Evolutionary conservation across 148 eudicot genomes (phyloP).

Genomic region (Vaccinium darrowii): DNA sequence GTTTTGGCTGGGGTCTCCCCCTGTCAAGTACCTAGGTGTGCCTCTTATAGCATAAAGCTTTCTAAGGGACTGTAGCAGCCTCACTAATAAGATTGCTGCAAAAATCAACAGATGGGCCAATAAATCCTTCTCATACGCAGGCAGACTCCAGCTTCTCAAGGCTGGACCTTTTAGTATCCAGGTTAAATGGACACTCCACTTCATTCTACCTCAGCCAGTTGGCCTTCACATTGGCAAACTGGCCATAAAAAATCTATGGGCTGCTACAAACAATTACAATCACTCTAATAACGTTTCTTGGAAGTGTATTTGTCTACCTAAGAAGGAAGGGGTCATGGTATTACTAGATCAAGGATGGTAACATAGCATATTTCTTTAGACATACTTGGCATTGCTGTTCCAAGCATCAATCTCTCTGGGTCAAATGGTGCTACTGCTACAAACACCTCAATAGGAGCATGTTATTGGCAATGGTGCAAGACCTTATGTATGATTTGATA

Average conservation of each 20-base stretch:
- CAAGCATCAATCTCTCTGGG: neutral
- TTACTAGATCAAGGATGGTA: neutral
- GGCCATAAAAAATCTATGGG: neutral
- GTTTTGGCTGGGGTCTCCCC: neutral
- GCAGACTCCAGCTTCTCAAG: neutral
- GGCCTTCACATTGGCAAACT: neutral
- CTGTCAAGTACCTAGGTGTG: neutral
- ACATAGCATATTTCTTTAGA: neutral
- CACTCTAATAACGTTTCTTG: neutral
- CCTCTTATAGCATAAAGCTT: neutral
- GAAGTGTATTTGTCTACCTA: neutral
- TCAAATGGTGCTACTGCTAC: conserved; percentile 6
- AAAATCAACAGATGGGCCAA: neutral
- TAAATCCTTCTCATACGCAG: neutral
- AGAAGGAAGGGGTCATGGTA: neutral
- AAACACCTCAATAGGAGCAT: neutral
- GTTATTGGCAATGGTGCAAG: neutral
- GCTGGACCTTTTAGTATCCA: neutral
- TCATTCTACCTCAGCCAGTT: neutral
- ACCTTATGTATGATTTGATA: neutral
- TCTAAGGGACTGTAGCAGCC: neutral
- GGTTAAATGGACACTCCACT: neutral
- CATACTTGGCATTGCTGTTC: neutral
- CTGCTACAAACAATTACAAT: neutral
- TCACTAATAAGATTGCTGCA: neutral